These are phyloP conservation scores for Lipomyces chichibuensis DNA, from an alignment of 805 yeast species.

Conservation along the genomic window DNA sequence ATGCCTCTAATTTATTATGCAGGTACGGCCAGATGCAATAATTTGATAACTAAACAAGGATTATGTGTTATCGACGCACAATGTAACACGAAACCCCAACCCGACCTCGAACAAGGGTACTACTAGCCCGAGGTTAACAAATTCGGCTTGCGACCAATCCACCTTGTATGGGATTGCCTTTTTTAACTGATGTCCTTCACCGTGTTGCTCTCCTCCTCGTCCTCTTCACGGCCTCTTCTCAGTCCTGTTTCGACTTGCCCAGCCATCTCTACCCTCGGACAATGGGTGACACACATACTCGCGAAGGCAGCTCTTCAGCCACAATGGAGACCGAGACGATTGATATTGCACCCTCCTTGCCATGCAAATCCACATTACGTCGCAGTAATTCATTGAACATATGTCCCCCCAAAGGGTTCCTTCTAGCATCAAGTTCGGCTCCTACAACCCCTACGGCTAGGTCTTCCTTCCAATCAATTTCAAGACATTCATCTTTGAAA, in stretches of 20 bases:
- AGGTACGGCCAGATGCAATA: not conserved
- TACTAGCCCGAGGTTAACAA: not conserved
- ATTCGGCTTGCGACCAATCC: not conserved
- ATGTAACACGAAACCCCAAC: not conserved
- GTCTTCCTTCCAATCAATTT: constrained; percentile 2
- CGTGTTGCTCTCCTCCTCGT: constrained; percentile 6
- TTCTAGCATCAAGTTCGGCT: not conserved
- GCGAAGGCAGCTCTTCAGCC: not conserved
- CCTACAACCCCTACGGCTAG: not conserved
- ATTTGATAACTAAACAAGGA: not conserved
- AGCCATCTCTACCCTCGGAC: constrained; percentile 8
- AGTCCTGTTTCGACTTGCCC: constrained; percentile 4
- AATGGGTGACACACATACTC: not conserved
- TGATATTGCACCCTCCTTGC: not conserved
- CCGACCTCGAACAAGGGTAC: not conserved
- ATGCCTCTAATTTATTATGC: not conserved
- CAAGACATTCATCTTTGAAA: not conserved
- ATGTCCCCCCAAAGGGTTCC: not conserved
- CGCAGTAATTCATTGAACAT: not conserved
- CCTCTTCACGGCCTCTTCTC: constrained; percentile 12
- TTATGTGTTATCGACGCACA: not conserved
- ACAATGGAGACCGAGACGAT: not conserved
- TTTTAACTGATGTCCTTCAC: not conserved
- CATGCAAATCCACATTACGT: not conserved
- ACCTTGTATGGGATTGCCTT: not conserved